Evolutionary conservation across 176 grass and related monocot species (phyloP), one percentile per base, ranked within the genome.

Genomic region (Oropetium thomaeum): DNA sequence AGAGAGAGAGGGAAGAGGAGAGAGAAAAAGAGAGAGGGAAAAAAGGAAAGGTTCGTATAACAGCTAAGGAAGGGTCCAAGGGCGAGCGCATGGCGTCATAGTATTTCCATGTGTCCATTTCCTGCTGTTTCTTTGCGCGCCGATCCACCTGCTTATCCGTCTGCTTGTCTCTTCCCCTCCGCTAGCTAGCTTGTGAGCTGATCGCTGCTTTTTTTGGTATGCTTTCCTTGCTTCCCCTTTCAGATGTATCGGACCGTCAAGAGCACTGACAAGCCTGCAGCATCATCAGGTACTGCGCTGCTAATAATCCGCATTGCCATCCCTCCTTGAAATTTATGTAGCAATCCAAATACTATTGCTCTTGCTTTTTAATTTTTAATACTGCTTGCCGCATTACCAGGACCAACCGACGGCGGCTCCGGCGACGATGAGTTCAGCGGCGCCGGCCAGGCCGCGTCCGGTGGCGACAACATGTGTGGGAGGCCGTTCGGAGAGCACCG

Each of bases 171-270:
- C 27, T 51, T 68, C 8, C 42, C 38, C 33, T 25, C 6, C 29
- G 11, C 71, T 74, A 22, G 31, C 45, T 32, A 22, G 31, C 45
- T 32, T 51, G 34, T 76, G 47, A 77, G 64, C 71, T 76, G 34
- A 86, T 84, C 67, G 61, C 73, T 78, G 58, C 69, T 78, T 81
- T 80, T 82, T 82, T 87, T 58, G 69, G 64, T 87, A 44, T 82
- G 51, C 49, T 78, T 77, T 81, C 61, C 25, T 31, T 65, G 32
- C 62, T 67, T 57, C 79, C 69, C 19, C 34, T 71, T 74, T 33
- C 82, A 93, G 88, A 91, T 93, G 90, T 92, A 97, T 89, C 84
- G 95, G 58, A 97, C 95, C 78, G 83, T 97, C 62, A 97, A 97
- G 91, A 90, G 85, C 78, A 99, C 92, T 75, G 84, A 99, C 80